Evolutionary conservation across 306 rosid genomes (phyloP).

Genomic region (Bauhinia variegata): DNA sequence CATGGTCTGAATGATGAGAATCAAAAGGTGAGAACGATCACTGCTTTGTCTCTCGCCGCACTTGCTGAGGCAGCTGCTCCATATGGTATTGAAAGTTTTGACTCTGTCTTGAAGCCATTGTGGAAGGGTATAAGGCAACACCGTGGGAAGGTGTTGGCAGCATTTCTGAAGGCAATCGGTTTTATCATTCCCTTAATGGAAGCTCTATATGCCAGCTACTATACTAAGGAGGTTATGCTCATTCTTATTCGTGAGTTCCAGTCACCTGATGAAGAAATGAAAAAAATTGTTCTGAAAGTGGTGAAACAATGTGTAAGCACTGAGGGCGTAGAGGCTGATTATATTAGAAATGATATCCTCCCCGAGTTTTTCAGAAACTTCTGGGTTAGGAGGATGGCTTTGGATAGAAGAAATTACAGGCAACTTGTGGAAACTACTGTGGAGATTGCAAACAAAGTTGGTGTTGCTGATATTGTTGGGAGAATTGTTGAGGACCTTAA

Average conservation of each 20-base stretch:
- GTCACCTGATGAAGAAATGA: constrained; percentile 99
- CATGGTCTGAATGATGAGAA: constrained; percentile 92
- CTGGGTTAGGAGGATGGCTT: constrained; percentile 98
- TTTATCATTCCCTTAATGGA: constrained; percentile 95
- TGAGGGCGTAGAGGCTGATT: constrained; percentile 94
- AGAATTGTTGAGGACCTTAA: constrained; percentile 94
- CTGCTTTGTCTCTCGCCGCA: constrained; percentile 92
- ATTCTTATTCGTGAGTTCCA: constrained; percentile 90
- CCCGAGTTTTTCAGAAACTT: constrained; percentile 91
- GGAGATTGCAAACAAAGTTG: constrained; percentile 94
- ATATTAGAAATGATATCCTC: constrained; percentile 70
- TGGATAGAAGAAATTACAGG: constrained; percentile 89
- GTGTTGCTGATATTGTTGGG: constrained; percentile 94
- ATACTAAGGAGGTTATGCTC: constrained; percentile 93
- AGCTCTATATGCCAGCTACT: constrained; percentile 89
- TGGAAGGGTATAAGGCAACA: constrained; percentile 98
- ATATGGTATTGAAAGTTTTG: constrained; percentile 95
- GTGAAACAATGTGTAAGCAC: constrained; percentile 97
- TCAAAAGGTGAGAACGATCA: constrained; percentile 93
- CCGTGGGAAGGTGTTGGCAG: constrained; percentile 95
- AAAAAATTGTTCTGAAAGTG: constrained; percentile 92
- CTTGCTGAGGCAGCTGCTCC: constrained; percentile 99
- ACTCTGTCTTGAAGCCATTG: constrained; percentile 85
- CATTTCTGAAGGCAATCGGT: constrained; percentile 91
- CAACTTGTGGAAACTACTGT: constrained; percentile 96